Evolutionary conservation across 441 rosid genomes (phyloP).

Genomic region (Hura crepitans): DNA sequence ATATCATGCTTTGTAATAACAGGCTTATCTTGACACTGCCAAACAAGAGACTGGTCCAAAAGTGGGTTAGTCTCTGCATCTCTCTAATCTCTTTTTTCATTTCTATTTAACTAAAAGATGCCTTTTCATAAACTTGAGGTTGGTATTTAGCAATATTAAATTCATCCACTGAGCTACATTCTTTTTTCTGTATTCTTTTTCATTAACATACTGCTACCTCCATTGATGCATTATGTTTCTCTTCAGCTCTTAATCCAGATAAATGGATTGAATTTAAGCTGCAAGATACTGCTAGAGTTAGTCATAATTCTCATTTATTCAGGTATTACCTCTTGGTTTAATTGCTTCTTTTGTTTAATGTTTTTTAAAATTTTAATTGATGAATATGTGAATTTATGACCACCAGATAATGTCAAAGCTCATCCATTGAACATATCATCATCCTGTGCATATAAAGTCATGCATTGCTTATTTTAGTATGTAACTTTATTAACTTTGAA

Average conservation of each 20-base stretch:
- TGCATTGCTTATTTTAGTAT: background rate
- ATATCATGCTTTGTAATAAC: constrained; percentile 19
- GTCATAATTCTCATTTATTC: constrained; percentile 81
- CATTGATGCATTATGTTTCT: constrained; percentile 14
- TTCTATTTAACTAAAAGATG: background rate
- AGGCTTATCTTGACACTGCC: constrained; percentile 73
- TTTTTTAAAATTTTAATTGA: background rate
- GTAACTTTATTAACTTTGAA: background rate
- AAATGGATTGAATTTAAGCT: constrained; percentile 96
- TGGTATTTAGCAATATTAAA: background rate
- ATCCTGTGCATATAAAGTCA: background rate
- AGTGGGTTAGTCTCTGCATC: constrained; percentile 46
- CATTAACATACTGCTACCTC: constrained; percentile 8
- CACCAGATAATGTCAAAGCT: background rate
- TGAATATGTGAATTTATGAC: background rate
- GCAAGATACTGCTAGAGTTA: constrained; percentile 90
- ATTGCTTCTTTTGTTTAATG: background rate
- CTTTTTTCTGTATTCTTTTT: background rate
- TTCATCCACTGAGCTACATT: background rate
- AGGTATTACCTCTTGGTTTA: constrained; percentile 42
- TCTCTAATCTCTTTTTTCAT: background rate
- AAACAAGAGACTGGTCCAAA: constrained; percentile 57
- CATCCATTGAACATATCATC: background rate
- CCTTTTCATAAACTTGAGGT: background rate
- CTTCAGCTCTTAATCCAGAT: constrained; percentile 78